Percentiles rank a stretch among this genome's conserved stretches.
Conservation (phyloP, 2,329 filamentous ascomycete genomes). For the Aureobasidium sp. region DNA sequence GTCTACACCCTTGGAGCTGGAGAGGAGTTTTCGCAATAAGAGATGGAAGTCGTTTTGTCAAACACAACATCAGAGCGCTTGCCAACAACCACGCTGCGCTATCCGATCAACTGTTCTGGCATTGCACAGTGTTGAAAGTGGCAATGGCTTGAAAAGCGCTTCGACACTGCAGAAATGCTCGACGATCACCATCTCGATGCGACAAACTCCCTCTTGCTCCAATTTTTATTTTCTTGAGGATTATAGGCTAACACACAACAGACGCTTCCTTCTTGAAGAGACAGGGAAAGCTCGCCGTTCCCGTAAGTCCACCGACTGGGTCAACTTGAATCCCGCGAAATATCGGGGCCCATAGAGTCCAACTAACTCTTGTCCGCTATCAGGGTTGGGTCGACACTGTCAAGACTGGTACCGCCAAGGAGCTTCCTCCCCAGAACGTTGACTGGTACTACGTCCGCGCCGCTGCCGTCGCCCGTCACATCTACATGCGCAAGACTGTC, state of each 20-base stretch:
- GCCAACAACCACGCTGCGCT: neutral
- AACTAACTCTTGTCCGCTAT: conserved; percentile 18
- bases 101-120: neutral
- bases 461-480: conserved; percentile 90
- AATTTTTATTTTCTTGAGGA: neutral
- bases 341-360: neutral
- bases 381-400: conserved; percentile 96
- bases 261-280: conserved; percentile 79
- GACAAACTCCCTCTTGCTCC: neutral
- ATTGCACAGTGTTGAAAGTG: neutral
- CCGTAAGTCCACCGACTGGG: conserved; percentile 25
- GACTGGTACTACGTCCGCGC: conserved; percentile 95
- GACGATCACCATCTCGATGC: neutral
- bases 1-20: neutral
- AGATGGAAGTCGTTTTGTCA: neutral
- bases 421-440: conserved; percentile 94
- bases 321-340: conserved; percentile 1
- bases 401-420: conserved; percentile 94
- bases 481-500: conserved; percentile 99
- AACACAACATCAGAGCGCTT: neutral
- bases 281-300: conserved; percentile 85
- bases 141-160: neutral
- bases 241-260: neutral
- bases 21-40: conserved; percentile 8
- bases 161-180: neutral